Conservation (phyloP, 345 rosid species). For the Nasturtium officinale region DNA sequence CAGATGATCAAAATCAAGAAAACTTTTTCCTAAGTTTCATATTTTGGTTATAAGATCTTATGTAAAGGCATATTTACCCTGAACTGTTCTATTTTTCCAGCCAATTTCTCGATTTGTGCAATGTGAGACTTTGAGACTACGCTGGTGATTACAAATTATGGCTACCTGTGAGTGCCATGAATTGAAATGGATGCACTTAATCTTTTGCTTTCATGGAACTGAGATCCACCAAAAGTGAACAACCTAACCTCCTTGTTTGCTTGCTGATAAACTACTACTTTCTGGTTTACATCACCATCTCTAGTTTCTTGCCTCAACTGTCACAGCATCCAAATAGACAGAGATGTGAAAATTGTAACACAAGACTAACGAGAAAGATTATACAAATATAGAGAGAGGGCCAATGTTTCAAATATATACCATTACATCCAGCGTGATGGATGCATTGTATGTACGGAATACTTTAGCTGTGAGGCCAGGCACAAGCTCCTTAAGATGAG, state of each 20-base stretch:
- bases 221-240: neutral
- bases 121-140: slow-evolving; percentile 75
- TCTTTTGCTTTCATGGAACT: too few species aligned
- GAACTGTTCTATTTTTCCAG: slow-evolving; percentile 17
- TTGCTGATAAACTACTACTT: slow-evolving; percentile 64
- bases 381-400: too few species aligned
- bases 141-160: slow-evolving; percentile 95
- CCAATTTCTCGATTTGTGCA: slow-evolving; percentile 31
- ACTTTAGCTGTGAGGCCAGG: slow-evolving; percentile 97
- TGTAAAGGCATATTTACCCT: slow-evolving; percentile 43
- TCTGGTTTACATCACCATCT: slow-evolving; percentile 76
- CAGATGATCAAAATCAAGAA: neutral
- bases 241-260: slow-evolving; percentile 77
- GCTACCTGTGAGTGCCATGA: slow-evolving; percentile 62
- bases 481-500: slow-evolving; percentile 88
- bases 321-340: slow-evolving; percentile 25
- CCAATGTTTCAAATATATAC: slow-evolving; percentile 49
- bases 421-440: slow-evolving; percentile 82
- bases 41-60: slow-evolving; percentile 1
- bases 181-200: too few species aligned
- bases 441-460: slow-evolving; percentile 95
- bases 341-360: neutral
- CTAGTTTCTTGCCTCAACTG: slow-evolving; percentile 79
- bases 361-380: neutral
- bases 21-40: neutral